These are phyloP conservation scores for Lojkania enalia DNA, from an alignment of 2,329 filamentous ascomycete species.

Conservation along the genomic window DNA sequence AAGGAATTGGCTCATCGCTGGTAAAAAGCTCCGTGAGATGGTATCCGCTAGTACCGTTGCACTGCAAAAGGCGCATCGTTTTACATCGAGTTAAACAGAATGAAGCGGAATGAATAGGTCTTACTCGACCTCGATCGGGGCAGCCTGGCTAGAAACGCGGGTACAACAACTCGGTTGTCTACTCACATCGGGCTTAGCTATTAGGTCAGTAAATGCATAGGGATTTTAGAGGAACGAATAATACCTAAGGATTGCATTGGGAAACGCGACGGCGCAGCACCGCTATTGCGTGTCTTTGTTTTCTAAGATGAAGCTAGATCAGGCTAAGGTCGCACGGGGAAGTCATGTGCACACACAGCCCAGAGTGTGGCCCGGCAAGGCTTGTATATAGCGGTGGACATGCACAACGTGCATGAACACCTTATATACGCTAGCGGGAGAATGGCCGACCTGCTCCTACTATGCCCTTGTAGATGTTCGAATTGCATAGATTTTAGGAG, in stretches of 20 bases:
- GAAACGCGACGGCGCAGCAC: not conserved
- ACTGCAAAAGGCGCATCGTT: not conserved
- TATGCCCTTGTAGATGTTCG: not conserved
- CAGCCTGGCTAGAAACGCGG: not conserved
- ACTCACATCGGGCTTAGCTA: not conserved
- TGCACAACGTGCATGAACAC: no score
- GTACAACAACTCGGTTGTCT: not conserved
- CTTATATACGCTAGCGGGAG: no score
- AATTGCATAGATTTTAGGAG: not conserved
- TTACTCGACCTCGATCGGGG: not conserved
- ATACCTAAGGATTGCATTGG: not conserved
- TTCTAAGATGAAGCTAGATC: not conserved
- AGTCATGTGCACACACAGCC: no score
- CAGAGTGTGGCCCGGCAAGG: no score
- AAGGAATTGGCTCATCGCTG: not conserved
- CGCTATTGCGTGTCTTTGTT: not conserved
- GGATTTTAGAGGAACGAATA: not conserved
- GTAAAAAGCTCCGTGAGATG: not conserved
- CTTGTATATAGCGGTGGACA: no score
- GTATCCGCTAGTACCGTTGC: not conserved
- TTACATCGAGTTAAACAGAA: not conserved
- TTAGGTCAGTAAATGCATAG: slow-evolving; percentile 1
- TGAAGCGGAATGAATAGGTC: not conserved
- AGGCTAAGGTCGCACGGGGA: not conserved
- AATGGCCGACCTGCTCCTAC: not conserved